Conservation (phyloP, 179 eudicot species). For the Beta macrorhiza region DNA sequence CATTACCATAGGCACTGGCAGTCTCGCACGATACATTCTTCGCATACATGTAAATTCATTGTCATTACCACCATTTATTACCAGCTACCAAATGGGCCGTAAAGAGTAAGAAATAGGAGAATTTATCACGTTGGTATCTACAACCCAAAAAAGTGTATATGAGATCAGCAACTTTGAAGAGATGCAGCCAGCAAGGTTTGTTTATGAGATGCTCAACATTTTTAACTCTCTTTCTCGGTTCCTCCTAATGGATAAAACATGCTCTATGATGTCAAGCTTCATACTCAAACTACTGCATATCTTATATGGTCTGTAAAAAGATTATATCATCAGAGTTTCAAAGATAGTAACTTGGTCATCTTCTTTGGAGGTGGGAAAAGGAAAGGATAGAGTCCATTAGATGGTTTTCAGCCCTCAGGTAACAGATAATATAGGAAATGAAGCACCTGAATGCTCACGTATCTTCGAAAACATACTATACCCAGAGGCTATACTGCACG, state of each 20-base stretch:
- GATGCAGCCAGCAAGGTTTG: not conserved
- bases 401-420: not conserved
- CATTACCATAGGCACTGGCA: too few relatives aligned
- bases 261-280: not conserved
- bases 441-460: not conserved
- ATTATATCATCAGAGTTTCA: not conserved
- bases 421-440: not conserved
- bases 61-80: too few relatives aligned
- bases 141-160: too few relatives aligned
- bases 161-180: not conserved
- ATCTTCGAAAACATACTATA: not conserved
- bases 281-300: not conserved
- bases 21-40: too few relatives aligned
- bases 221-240: not conserved
- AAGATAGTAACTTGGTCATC: not conserved
- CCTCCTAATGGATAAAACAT: not conserved
- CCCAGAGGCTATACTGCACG: not conserved
- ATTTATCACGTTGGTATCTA: not conserved
- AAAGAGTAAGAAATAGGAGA: not conserved
- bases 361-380: not conserved
- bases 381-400: not conserved
- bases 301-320: not conserved
- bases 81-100: too few relatives aligned
- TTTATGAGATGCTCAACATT: not conserved
- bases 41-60: too few relatives aligned